phyloP scores from a whole-genome alignment of 306 rosid genomes.

The Castanospermum australe region DNA sequence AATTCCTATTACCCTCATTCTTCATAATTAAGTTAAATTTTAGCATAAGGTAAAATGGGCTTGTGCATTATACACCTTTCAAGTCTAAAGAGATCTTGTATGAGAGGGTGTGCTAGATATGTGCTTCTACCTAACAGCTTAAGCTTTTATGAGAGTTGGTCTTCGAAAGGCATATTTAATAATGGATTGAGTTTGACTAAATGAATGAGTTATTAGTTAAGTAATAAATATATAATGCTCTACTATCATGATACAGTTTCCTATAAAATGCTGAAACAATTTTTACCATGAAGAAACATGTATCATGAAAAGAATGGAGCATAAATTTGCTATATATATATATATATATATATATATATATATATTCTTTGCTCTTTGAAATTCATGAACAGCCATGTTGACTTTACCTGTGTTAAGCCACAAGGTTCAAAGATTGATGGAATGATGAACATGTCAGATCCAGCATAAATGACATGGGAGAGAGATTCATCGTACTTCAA shows the following conservation, averaged over 20 bases:
- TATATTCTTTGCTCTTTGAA: constrained; percentile 1
- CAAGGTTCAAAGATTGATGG: constrained; percentile 99
- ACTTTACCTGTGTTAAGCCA: constrained; percentile 91
- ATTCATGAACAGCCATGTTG: constrained; percentile 11
- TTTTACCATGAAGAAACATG: not conserved
- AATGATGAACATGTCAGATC: constrained; percentile 91
- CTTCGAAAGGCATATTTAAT: not conserved
- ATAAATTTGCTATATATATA: not conserved
- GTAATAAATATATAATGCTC: not conserved
- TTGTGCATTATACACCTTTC: too few species aligned
- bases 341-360: not conserved
- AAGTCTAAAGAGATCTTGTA: too few species aligned
- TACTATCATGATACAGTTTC: not conserved
- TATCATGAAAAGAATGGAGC: constrained; percentile 20
- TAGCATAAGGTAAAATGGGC: too few species aligned
- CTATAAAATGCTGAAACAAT: not conserved
- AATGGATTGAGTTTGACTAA: constrained; percentile 5
- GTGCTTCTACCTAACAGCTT: too few species aligned
- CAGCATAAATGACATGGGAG: constrained; percentile 85
- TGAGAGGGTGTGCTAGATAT: too few species aligned
- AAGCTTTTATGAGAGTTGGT: too few species aligned
- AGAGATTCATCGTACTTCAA: constrained; percentile 89
- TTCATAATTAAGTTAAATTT: too few species aligned
- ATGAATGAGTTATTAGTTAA: not conserved
- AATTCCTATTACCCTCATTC: too few species aligned